Conservation (phyloP, 2,329 filamentous ascomycete species). For the Cercospora brassicicola region DNA sequence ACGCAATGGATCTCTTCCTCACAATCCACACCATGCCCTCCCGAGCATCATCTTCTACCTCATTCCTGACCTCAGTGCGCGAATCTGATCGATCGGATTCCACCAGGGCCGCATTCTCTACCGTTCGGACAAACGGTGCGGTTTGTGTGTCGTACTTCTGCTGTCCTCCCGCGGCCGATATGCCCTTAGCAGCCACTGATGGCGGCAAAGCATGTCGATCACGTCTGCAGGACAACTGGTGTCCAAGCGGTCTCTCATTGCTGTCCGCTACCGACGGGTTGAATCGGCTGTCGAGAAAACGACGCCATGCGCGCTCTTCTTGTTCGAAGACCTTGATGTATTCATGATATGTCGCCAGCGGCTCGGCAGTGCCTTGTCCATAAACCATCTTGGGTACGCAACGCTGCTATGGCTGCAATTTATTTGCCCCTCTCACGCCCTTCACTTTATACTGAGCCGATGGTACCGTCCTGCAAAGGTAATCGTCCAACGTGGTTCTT, state of each 20-base stretch:
- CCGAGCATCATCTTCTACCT: not conserved
- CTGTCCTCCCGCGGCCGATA: not conserved
- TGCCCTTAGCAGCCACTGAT: slow-evolving; percentile 2
- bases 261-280: not conserved
- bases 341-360: not conserved
- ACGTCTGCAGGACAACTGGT: not conserved
- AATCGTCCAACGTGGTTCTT: not conserved
- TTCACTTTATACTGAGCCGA: too few relatives aligned
- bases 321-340: not conserved
- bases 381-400: not conserved
- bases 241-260: not conserved
- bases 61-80: not conserved
- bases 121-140: not conserved
- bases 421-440: too few relatives aligned
- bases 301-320: not conserved
- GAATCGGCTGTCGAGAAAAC: not conserved
- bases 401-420: not conserved
- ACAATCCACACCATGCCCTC: not conserved
- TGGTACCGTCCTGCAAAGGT: too few relatives aligned
- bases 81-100: not conserved
- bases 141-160: not conserved
- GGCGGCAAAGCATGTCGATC: slow-evolving; percentile 17
- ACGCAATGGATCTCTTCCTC: not conserved
- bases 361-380: not conserved
- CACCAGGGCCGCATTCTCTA: not conserved